A percentile compares a stretch with the other conserved stretches of the same genome.
Conservation (phyloP, 352 stramenopile species). For the Phytopythium kandeliae region DNA sequence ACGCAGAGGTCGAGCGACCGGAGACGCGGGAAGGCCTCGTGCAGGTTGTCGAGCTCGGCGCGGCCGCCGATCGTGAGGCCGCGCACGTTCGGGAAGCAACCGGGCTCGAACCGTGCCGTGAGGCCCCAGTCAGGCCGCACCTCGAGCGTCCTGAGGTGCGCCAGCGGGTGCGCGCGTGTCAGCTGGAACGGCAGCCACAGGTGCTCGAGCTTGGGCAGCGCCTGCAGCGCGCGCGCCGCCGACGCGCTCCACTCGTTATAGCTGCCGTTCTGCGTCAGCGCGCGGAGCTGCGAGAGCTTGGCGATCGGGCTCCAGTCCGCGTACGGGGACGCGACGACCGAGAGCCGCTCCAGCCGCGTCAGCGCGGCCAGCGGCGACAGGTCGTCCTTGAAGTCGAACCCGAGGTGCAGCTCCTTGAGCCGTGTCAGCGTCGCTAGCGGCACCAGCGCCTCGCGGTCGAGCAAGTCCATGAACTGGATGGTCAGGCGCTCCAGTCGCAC, state of each 20-base stretch:
- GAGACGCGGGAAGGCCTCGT: not conserved
- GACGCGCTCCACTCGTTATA: constrained; percentile 3
- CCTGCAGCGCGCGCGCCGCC: not conserved
- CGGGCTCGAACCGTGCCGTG: not conserved
- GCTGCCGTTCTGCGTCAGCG: not conserved
- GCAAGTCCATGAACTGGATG: not conserved
- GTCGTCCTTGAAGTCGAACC: constrained; percentile 4
- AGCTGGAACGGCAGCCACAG: constrained; percentile 1
- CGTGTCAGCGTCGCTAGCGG: not conserved
- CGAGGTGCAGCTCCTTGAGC: constrained; percentile 1
- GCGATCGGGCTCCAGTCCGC: constrained; percentile 5
- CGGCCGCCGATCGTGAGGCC: not conserved
- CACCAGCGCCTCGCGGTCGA: not conserved
- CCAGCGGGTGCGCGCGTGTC: not conserved
- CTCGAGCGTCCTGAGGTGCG: not conserved
- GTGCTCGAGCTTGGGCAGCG: not conserved
- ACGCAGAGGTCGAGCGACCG: constrained; percentile 1
- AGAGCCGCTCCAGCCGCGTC: not conserved
- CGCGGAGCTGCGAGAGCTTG: not conserved
- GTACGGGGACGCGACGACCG: not conserved
- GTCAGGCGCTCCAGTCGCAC: not conserved
- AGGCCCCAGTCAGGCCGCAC: not conserved
- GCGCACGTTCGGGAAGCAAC: constrained; percentile 3
- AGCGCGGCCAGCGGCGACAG: not conserved
- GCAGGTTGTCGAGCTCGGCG: not conserved